phyloP scores from a whole-genome alignment of 176 grass and related monocot genomes.

The Puya raimondii region DNA sequence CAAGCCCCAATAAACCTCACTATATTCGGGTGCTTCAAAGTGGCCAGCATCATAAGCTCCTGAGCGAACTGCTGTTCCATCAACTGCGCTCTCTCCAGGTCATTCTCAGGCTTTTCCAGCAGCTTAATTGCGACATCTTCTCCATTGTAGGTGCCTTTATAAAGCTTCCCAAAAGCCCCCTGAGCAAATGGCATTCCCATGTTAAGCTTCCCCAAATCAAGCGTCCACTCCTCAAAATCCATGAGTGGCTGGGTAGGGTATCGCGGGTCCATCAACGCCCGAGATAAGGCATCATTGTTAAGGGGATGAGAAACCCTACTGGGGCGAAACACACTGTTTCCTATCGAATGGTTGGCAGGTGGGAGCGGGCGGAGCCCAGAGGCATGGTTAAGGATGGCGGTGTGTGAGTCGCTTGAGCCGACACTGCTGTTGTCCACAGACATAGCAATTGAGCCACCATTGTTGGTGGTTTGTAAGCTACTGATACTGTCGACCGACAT shows the following conservation, averaged over 20 bases:
- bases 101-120: constrained; percentile 60
- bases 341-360: constrained; percentile 30
- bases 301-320: constrained; percentile 9
- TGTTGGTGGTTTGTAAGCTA: constrained; percentile 29
- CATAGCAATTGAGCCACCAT: constrained; percentile 42
- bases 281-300: constrained; percentile 36
- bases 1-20: constrained; percentile 70
- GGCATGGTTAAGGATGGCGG: constrained; percentile 49
- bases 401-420: constrained; percentile 51
- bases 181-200: constrained; percentile 61
- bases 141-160: constrained; percentile 54
- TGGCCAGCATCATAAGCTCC: constrained; percentile 66
- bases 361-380: constrained; percentile 38
- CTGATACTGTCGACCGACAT: constrained; percentile 52
- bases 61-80: constrained; percentile 82
- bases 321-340: constrained; percentile 26
- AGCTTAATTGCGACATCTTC: constrained; percentile 79
- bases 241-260: constrained; percentile 46
- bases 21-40: constrained; percentile 48
- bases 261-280: constrained; percentile 41
- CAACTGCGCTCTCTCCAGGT: constrained; percentile 41
- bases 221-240: constrained; percentile 49
- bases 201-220: constrained; percentile 60
- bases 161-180: constrained; percentile 75
- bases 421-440: constrained; percentile 55